Evolutionary conservation across 2,329 filamentous ascomycete species (phyloP), one percentile per base, ranked within the genome.

Genomic region (Talaromyces marneffei): DNA sequence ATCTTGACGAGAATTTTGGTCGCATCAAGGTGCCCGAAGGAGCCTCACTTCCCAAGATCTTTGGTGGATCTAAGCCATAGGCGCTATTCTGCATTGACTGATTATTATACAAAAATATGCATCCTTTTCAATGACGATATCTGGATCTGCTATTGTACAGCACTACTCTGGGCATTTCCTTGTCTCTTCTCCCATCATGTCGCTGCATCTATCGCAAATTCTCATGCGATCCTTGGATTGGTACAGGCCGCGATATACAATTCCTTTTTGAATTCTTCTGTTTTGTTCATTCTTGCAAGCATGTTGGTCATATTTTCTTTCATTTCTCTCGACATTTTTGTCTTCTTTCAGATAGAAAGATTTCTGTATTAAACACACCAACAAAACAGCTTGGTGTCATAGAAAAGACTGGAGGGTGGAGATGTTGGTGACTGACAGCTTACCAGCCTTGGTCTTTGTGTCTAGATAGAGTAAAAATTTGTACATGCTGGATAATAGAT

Each of bases 1-100:
- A 97, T 75, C 80, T 97, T 64, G 93, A 97, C 72, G 88, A 94
- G 78, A 90, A 95, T 73, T 97, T 97, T 80, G 93, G 93, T 64
- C 85, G 87, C 67, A 78, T 89, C 63, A 86, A 84, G 75, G 71
- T 90, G 57, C 82, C 82, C 35, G 69, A 75, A 35, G 70, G 74
- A 37, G 71, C 73, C 57, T 69, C 69, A 33, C 78, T 75, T 73
- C 72, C 74, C 53, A 75, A 74, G 64, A 67, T 75, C 53, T 64
- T 76, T 25, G 70, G 70, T 61, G 59, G 62, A 20, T 62, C 70
- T 31, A 71, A 72, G 62, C 68, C 72, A 66, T 70, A 65, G 66
- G 42, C 39, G 31, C 25, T 8, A 33, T 53, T 14, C 42, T 56
- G 46, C 48, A 20, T 20, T 52, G 48, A 16, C 27, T 48, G 29